phyloP scores from a whole-genome alignment of 371 early-diverging fungal genomes.

The Apophysomyces variabilis region DNA sequence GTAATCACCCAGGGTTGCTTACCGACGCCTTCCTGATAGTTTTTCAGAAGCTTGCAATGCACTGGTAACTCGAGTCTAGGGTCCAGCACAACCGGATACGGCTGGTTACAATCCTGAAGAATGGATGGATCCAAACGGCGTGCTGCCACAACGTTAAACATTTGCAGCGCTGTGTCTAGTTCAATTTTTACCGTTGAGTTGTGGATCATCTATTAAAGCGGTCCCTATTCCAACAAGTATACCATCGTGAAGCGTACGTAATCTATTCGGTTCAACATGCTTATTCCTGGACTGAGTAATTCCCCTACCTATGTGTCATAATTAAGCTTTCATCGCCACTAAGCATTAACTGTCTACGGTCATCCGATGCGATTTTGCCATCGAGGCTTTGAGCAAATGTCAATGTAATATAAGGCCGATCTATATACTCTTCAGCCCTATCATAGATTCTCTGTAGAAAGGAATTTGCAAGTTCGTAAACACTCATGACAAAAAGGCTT shows the following conservation, averaged over 20 bases:
- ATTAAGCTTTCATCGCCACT: slow-evolving; percentile 80
- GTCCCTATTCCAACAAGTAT: slow-evolving; percentile 93
- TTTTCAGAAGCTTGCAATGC: slow-evolving; percentile 36
- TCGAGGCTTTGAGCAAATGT: slow-evolving; percentile 93
- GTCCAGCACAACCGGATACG: slow-evolving; percentile 90
- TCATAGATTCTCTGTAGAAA: background rate
- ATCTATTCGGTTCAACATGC: slow-evolving; percentile 29
- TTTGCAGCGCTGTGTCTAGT: background rate
- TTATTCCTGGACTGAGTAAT: background rate
- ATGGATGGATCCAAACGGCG: slow-evolving; percentile 27
- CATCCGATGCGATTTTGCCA: slow-evolving; percentile 75
- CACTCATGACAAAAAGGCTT: background rate
- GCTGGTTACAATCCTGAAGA: slow-evolving; percentile 43
- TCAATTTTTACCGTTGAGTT: slow-evolving; percentile 64
- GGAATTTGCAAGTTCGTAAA: background rate
- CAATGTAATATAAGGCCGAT: slow-evolving; percentile 61
- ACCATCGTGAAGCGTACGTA: slow-evolving; percentile 79
- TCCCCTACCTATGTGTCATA: slow-evolving; percentile 73
- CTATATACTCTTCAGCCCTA: background rate
- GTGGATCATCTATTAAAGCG: slow-evolving; percentile 83
- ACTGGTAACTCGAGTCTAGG: slow-evolving; percentile 44
- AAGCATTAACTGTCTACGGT: slow-evolving; percentile 64
- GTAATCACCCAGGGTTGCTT: slow-evolving; percentile 44
- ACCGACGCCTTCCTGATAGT: slow-evolving; percentile 26
- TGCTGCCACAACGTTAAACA: slow-evolving; percentile 15